Conservation (phyloP, 805 yeast species). For the Yarrowia bubula region DNA sequence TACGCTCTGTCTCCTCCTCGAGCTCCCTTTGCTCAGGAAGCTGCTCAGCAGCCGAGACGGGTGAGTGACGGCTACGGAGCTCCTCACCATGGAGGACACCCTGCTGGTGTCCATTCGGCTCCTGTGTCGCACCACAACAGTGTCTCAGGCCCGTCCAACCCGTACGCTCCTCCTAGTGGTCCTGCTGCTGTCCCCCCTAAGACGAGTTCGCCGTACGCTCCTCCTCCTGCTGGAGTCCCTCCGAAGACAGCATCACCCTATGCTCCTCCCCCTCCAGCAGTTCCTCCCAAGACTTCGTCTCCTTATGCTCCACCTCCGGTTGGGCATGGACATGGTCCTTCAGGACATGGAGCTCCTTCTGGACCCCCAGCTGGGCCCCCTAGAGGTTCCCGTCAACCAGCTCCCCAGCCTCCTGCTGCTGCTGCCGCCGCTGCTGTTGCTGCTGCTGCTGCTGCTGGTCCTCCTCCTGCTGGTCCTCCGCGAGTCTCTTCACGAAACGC, state of each 20-base stretch:
- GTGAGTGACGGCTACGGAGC: conserved; percentile 1
- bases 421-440: background rate
- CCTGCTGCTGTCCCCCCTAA: conserved; percentile 9
- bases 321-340: background rate
- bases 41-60: conserved; percentile 14
- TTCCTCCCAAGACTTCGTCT: conserved; percentile 1
- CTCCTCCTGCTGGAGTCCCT: conserved; percentile 20
- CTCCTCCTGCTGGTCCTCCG: conserved; percentile 15
- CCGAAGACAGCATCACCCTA: conserved; percentile 5
- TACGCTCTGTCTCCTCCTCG: conserved; percentile 18
- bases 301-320: conserved; percentile 11
- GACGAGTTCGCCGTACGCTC: conserved; percentile 20
- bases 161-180: conserved; percentile 23
- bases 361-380: conserved; percentile 7
- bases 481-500: conserved; percentile 17
- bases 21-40: conserved; percentile 18
- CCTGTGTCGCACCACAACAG: conserved; percentile 16
- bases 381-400: background rate
- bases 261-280: conserved; percentile 15
- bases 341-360: background rate
- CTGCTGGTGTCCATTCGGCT: conserved; percentile 5
- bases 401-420: conserved; percentile 7
- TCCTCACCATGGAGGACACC: conserved; percentile 5
- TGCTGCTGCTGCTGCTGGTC: background rate
- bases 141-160: conserved; percentile 11